Evolutionary conservation across 495 filamentous ascomycete species (phyloP).

Genomic region (Astrocystis sublimbata): DNA sequence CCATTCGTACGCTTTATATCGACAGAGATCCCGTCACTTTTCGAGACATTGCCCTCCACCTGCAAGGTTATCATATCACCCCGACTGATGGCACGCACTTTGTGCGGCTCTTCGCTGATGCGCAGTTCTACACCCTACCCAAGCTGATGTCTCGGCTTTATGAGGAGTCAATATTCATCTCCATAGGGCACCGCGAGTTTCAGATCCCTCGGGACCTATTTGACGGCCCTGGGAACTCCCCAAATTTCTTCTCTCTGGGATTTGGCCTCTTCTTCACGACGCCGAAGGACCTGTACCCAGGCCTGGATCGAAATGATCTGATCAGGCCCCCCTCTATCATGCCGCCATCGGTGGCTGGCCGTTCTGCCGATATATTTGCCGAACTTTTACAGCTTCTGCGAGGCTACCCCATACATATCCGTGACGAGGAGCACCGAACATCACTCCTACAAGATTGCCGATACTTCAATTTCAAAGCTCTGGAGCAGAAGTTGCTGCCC

Average conservation of each 20-base stretch:
- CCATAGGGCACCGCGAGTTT: slow-evolving; percentile 82
- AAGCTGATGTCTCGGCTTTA: slow-evolving; percentile 92
- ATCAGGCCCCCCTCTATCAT: slow-evolving; percentile 85
- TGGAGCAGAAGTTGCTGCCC: slow-evolving; percentile 85
- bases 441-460: slow-evolving; percentile 83
- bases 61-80: slow-evolving; percentile 89
- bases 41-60: slow-evolving; percentile 81
- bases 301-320: slow-evolving; percentile 75
- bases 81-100: slow-evolving; percentile 84
- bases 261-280: slow-evolving; percentile 87
- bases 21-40: slow-evolving; percentile 93
- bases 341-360: slow-evolving; percentile 77
- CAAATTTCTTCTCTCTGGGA: slow-evolving; percentile 94
- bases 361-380: slow-evolving; percentile 75
- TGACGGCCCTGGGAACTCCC: slow-evolving; percentile 77
- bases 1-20: slow-evolving; percentile 79
- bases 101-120: slow-evolving; percentile 90
- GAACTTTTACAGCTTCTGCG: slow-evolving; percentile 82
- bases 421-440: slow-evolving; percentile 73
- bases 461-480: slow-evolving; percentile 88
- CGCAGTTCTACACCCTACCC: slow-evolving; percentile 93
- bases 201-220: slow-evolving; percentile 90
- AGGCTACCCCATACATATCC: slow-evolving; percentile 83
- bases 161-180: slow-evolving; percentile 87
- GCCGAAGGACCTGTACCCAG: slow-evolving; percentile 80